Percentiles rank a stretch among this genome's conserved stretches.
phyloP scores from a whole-genome alignment of 73 alveolate species.

The Durusdinium trenchii region DNA sequence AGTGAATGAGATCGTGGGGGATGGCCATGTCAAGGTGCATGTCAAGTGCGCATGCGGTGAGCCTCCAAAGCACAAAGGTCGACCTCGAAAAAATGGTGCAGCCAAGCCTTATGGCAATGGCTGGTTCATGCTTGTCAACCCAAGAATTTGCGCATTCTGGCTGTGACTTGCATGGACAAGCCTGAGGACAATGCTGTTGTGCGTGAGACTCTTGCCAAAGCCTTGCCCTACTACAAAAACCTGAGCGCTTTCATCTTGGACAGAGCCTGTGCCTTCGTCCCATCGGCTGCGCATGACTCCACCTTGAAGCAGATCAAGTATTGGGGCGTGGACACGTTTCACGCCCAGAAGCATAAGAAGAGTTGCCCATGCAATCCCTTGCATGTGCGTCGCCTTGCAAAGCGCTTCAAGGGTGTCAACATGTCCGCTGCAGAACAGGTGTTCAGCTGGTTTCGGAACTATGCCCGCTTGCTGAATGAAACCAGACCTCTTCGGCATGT shows the following conservation, averaged over 20 bases:
- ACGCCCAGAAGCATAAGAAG: background rate
- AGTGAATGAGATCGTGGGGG: background rate
- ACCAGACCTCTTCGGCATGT: background rate
- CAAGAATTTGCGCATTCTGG: background rate
- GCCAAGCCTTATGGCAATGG: conserved; percentile 7
- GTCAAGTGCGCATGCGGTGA: conserved; percentile 27
- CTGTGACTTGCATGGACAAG: background rate
- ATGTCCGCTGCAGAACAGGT: conserved; percentile 15
- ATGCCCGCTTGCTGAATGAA: background rate
- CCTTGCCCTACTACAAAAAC: background rate
- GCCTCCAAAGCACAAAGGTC: background rate
- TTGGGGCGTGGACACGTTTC: conserved; percentile 15
- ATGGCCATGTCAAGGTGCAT: conserved; percentile 32
- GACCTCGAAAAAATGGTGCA: background rate
- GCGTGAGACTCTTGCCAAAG: background rate
- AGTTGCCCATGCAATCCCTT: background rate
- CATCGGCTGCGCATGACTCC: background rate
- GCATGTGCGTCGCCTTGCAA: background rate
- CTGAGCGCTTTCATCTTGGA: background rate
- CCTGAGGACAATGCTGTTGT: background rate
- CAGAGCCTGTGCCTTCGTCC: conserved; percentile 15
- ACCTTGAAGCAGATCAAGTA: conserved; percentile 28
- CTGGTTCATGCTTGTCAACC: conserved; percentile 28
- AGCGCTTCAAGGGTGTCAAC: background rate
- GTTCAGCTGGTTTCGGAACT: conserved; percentile 42